These are phyloP conservation scores for Hylodesmum podocarpum DNA, from an alignment of 306 rosid species.

Conservation along the genomic window DNA sequence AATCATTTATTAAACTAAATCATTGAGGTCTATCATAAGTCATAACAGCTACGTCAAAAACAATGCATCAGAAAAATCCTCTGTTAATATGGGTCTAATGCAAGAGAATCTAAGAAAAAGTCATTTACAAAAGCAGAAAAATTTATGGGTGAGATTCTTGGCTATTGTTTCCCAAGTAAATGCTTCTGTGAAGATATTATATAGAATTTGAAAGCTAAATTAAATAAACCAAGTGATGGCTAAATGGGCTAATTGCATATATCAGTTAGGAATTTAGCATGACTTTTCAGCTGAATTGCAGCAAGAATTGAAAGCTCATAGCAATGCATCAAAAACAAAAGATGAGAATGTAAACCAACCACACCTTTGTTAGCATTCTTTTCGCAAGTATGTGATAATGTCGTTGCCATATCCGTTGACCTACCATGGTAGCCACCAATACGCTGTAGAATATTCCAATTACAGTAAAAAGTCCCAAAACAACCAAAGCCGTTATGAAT, in stretches of 20 bases:
- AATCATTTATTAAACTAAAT: neutral
- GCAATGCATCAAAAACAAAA: slow-evolving; percentile 13
- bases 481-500: slow-evolving; percentile 84
- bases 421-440: slow-evolving; percentile 99
- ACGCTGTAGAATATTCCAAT: slow-evolving; percentile 97
- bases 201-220: slow-evolving; percentile 5
- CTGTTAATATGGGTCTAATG: neutral
- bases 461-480: slow-evolving; percentile 87
- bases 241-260: neutral
- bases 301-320: neutral
- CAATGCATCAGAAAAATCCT: slow-evolving; percentile 1
- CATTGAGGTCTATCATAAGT: slow-evolving; percentile 12
- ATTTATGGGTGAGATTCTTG: neutral
- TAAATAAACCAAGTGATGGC: neutral
- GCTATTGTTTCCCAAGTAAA: neutral
- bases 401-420: slow-evolving; percentile 98
- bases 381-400: slow-evolving; percentile 98
- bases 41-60: slow-evolving; percentile 16
- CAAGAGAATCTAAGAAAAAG: slow-evolving; percentile 21
- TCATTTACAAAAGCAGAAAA: neutral
- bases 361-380: slow-evolving; percentile 95
- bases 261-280: neutral
- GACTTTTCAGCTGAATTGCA: slow-evolving; percentile 13
- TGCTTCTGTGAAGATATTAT: neutral
- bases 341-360: slow-evolving; percentile 30